phyloP scores from a whole-genome alignment of 2,329 filamentous ascomycete genomes.

The Claviceps pusilla region DNA sequence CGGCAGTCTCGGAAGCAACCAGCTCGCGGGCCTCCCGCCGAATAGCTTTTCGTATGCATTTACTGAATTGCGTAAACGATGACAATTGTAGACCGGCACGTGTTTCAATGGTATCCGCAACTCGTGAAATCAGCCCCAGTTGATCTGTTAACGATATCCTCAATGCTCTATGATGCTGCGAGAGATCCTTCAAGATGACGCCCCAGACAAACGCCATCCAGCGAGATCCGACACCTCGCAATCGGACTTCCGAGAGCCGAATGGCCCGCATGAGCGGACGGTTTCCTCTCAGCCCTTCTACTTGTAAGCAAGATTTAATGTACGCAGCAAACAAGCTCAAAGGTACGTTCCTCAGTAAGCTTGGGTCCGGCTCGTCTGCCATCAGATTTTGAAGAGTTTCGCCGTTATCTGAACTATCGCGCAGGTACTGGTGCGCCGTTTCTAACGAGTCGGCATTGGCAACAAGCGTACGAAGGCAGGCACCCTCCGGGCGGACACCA shows the following conservation, averaged over 20 bases:
- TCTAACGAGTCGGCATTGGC: slow-evolving; percentile 32
- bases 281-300: slow-evolving; percentile 8
- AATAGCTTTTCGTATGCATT: slow-evolving; percentile 10
- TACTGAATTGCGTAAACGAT: slow-evolving; percentile 10
- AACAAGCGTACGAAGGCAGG: slow-evolving; percentile 41
- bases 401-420: slow-evolving; percentile 21
- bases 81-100: slow-evolving; percentile 10
- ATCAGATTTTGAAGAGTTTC: slow-evolving; percentile 9
- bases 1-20: not conserved
- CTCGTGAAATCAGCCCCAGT: slow-evolving; percentile 14
- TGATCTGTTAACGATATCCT: slow-evolving; percentile 16
- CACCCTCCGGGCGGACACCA: slow-evolving; percentile 31
- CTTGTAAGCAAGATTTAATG: slow-evolving; percentile 21
- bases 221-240: slow-evolving; percentile 10
- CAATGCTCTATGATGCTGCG: slow-evolving; percentile 15
- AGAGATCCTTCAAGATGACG: slow-evolving; percentile 19
- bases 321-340: slow-evolving; percentile 33
- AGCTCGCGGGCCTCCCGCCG: slow-evolving; percentile 13
- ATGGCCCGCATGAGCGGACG: slow-evolving; percentile 19
- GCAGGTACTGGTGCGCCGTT: slow-evolving; percentile 34
- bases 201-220: slow-evolving; percentile 20
- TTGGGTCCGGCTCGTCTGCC: slow-evolving; percentile 11
- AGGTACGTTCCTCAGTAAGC: slow-evolving; percentile 12
- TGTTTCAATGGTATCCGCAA: slow-evolving; percentile 15
- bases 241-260: slow-evolving; percentile 14